phyloP scores from a whole-genome alignment of 257 asterid species.

The Anisodus acutangulus region DNA sequence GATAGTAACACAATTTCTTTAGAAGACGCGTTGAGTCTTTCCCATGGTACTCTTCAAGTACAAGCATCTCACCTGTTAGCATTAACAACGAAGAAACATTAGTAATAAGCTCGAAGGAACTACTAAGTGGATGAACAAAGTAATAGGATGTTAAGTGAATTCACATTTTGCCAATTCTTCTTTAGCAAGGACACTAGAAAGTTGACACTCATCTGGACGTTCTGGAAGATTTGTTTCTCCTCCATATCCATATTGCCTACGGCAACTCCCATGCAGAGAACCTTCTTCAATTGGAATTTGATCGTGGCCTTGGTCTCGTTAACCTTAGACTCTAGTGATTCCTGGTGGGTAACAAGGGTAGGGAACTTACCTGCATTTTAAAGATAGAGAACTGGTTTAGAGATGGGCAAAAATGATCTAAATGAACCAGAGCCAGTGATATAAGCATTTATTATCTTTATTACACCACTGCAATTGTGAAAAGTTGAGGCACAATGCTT shows the following conservation, averaged over 20 bases:
- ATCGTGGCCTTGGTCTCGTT: slow-evolving; percentile 31
- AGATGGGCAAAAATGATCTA: background rate
- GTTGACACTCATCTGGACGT: slow-evolving; percentile 33
- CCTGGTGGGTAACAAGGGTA: slow-evolving; percentile 30
- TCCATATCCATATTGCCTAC: slow-evolving; percentile 32
- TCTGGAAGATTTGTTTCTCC: slow-evolving; percentile 33
- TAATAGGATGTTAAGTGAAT: background rate
- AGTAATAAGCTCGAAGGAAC: background rate
- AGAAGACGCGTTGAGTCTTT: slow-evolving; percentile 32
- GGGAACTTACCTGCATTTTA: slow-evolving; percentile 30
- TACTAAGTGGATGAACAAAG: background rate
- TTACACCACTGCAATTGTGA: background rate
- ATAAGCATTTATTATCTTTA: background rate
- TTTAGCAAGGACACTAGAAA: slow-evolving; percentile 32
- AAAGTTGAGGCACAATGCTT: background rate
- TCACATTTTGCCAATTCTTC: slow-evolving; percentile 37
- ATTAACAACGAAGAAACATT: background rate
- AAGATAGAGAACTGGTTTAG: background rate
- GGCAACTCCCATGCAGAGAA: slow-evolving; percentile 35
- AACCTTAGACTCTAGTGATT: slow-evolving; percentile 30
- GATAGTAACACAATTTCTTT: background rate
- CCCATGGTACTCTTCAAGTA: slow-evolving; percentile 35
- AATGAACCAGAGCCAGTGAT: background rate
- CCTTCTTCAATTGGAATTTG: slow-evolving; percentile 35
- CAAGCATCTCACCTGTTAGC: slow-evolving; percentile 30